These are phyloP conservation scores for Ophiostoma montium DNA, from an alignment of 2,329 filamentous ascomycete genomes.

Conservation along the genomic window DNA sequence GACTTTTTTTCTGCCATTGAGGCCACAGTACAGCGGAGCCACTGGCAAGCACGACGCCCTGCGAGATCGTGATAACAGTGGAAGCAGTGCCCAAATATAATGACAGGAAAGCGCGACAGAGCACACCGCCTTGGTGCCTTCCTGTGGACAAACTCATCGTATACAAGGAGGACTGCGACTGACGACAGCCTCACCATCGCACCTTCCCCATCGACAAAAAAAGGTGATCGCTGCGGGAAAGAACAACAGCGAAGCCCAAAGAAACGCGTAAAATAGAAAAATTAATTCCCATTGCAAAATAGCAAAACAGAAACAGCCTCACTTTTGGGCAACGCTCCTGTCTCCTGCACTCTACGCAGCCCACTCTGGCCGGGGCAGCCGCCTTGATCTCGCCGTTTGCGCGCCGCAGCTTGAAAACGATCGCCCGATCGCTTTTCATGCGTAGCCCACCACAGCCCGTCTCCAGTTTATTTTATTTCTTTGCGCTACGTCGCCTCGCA, in stretches of 20 bases:
- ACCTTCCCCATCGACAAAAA: not conserved
- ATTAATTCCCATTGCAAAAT: not conserved
- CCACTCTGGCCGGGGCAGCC: not conserved
- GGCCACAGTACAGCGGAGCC: not conserved
- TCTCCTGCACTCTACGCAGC: not conserved
- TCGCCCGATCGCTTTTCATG: not conserved
- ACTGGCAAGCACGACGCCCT: too few species aligned
- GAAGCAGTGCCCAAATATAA: not conserved
- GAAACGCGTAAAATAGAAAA: not conserved
- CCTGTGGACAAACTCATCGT: not conserved
- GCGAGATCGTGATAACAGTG: too few species aligned
- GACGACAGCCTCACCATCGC: not conserved
- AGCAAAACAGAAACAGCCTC: not conserved
- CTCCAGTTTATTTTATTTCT: slow-evolving; percentile 1
- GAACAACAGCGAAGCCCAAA: not conserved
- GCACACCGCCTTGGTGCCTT: not conserved
- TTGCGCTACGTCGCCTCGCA: slow-evolving; percentile 4
- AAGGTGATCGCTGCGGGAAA: not conserved
- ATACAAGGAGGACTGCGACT: not conserved
- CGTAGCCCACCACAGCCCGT: not conserved
- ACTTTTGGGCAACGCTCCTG: not conserved
- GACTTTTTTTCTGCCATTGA: too few species aligned
- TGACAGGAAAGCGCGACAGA: not conserved
- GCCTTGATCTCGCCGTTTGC: not conserved
- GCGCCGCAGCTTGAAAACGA: not conserved